phyloP scores from a whole-genome alignment of 192 early-diverging fungal genomes.

The Coemansia reversa region DNA sequence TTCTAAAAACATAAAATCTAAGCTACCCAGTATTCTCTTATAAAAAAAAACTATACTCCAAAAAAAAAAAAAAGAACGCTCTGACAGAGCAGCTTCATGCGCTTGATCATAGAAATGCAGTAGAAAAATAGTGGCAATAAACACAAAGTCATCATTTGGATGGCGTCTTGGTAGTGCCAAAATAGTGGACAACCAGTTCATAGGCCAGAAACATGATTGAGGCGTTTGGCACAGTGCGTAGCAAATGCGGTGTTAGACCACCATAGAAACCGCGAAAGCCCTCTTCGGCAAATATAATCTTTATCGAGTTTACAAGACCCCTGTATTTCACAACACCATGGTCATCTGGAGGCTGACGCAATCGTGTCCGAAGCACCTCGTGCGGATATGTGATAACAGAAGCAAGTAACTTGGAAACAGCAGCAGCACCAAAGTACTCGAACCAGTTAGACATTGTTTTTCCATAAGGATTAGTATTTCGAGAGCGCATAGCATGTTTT shows the following conservation, averaged over 20 bases:
- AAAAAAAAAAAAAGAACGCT: not conserved
- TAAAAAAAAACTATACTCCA: conserved; percentile 1
- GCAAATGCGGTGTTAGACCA: conserved; percentile 91
- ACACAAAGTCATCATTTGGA: conserved; percentile 1
- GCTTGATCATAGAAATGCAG: not conserved
- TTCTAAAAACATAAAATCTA: too few relatives aligned
- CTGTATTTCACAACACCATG: conserved; percentile 71
- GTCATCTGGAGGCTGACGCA: conserved; percentile 77
- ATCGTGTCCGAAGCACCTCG: conserved; percentile 89
- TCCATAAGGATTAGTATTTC: conserved; percentile 4
- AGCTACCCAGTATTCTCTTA: too few relatives aligned
- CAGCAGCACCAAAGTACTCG: conserved; percentile 82
- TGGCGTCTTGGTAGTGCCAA: conserved; percentile 21
- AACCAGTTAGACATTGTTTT: conserved; percentile 68
- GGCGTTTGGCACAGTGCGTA: conserved; percentile 95
- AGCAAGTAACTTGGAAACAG: conserved; percentile 81
- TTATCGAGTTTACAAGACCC: conserved; percentile 63
- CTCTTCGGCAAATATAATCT: conserved; percentile 70
- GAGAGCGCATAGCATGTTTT: conserved; percentile 57
- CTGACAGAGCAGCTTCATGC: not conserved
- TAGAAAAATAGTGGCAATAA: not conserved
- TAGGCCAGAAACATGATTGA: conserved; percentile 92
- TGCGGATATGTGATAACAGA: conserved; percentile 92
- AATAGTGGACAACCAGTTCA: conserved; percentile 66
- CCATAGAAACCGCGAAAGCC: conserved; percentile 86